Base-by-base conservation (phyloP, 768 basidiomycete genomes). In the Coprinopsis marcescibilis region DNA sequence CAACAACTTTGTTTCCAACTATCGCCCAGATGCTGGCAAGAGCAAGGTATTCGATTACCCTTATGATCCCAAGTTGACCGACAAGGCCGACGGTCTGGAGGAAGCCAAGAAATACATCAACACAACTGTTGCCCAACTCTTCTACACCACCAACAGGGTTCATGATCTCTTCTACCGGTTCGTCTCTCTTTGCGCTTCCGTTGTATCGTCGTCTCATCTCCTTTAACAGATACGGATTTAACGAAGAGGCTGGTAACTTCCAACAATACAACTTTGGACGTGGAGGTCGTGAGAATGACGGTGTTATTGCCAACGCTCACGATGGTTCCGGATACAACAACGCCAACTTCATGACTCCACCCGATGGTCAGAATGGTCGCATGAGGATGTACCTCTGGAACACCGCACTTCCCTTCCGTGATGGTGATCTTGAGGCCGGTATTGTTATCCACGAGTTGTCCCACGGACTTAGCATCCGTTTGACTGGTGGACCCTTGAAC, bases 351-450 rank as follows among this genome's bases (percentile, higher is more conserved):
- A 85, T 85, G 84, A 89, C 85, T 0, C 83, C 84, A 41, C 84
- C 85, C 43, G 78, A 92, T 56, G 89, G 88, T 24, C 78, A 82
- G 73, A 88, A 90, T 58, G 90, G 89, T 2, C 82, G 89, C 43
- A 94, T 91, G 85, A 77, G 94, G 54, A 97, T 94, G 93, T 94
- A 94, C 67, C 72, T 93, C 37, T 99, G 95, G 95, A 87, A 90
- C 65, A 89, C 89, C 1, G 86, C 83, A 6, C 71, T 77, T 19
- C 95, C 95, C 2, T 97, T 85, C 71, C 75, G 93, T 17, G 95
- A 99, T 57, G 95, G 95, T 21, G 93, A 96, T 56, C 73, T 97
- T 30, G 95, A 99, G 65, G 90, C 91, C 32, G 95, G 94, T 27
- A 98, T 99, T 49, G 93, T 96, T 54, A 92, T 97, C 48, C 91